Evolutionary conservation across 2,329 filamentous ascomycete species (phyloP).

Genomic region (Scleromitrula shiraiana): DNA sequence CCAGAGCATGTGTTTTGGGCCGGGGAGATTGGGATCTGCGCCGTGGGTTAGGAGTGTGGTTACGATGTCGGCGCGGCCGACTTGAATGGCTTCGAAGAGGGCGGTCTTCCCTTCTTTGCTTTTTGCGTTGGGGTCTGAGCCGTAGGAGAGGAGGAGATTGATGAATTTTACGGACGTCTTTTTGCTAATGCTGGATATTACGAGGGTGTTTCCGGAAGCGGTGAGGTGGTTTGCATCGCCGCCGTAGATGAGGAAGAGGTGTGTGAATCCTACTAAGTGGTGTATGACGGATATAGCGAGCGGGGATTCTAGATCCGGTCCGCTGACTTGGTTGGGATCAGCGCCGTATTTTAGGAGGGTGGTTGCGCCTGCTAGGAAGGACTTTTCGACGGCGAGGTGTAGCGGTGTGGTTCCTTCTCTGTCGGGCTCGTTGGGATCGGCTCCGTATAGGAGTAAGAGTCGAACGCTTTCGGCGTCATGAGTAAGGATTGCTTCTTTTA

Average conservation of each 20-base stretch:
- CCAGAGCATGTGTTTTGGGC: slow-evolving; percentile 62
- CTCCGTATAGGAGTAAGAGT: slow-evolving; percentile 48
- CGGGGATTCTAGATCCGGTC: slow-evolving; percentile 46
- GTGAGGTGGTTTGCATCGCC: slow-evolving; percentile 48
- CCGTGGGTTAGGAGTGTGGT: slow-evolving; percentile 46
- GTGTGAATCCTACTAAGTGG: slow-evolving; percentile 48
- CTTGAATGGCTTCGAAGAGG: slow-evolving; percentile 53
- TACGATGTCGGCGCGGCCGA: slow-evolving; percentile 49
- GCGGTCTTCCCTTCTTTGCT: slow-evolving; percentile 54
- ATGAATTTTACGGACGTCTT: slow-evolving; percentile 46
- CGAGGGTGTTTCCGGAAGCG: slow-evolving; percentile 49
- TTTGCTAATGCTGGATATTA: slow-evolving; percentile 53
- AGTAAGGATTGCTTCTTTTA: slow-evolving; percentile 45
- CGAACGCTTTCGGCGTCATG: slow-evolving; percentile 47
- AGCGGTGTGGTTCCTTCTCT: slow-evolving; percentile 44
- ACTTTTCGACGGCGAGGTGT: slow-evolving; percentile 41
- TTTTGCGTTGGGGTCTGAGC: slow-evolving; percentile 50
- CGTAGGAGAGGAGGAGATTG: slow-evolving; percentile 52
- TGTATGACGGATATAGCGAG: slow-evolving; percentile 42
- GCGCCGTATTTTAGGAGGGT: slow-evolving; percentile 58
- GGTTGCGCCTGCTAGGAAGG: slow-evolving; percentile 48
- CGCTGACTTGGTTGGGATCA: slow-evolving; percentile 45
- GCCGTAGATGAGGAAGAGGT: slow-evolving; percentile 54
- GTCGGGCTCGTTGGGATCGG: slow-evolving; percentile 46
- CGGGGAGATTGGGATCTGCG: slow-evolving; percentile 60